Conservation (phyloP, 306 rosid genomes). For the Notholithocarpus densiflorus region DNA sequence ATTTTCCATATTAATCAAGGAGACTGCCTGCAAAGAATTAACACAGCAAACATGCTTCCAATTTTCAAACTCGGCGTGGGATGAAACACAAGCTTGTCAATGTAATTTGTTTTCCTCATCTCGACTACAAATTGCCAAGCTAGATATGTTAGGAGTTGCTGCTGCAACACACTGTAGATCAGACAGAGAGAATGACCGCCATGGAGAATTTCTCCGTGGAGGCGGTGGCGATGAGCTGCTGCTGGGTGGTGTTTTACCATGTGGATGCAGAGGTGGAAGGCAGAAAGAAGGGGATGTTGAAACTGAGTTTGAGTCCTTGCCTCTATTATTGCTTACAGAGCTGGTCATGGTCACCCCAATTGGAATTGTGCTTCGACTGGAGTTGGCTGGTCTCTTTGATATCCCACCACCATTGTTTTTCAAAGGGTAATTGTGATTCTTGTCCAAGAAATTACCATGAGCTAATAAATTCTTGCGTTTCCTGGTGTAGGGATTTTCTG, state of each 20-base stretch:
- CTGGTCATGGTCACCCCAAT: slow-evolving; percentile 28
- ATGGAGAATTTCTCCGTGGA: slow-evolving; percentile 32
- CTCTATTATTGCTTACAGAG: slow-evolving; percentile 17
- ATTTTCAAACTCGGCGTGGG: neutral
- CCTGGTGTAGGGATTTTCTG: slow-evolving; percentile 69
- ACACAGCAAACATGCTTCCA: slow-evolving; percentile 12
- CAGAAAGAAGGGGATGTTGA: slow-evolving; percentile 47
- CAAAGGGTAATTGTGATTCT: slow-evolving; percentile 37
- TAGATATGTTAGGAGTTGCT: slow-evolving; percentile 40
- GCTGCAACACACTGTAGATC: slow-evolving; percentile 51
- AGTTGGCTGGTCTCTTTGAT: slow-evolving; percentile 50
- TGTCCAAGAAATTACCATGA: slow-evolving; percentile 26
- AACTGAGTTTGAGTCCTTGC: slow-evolving; percentile 38
- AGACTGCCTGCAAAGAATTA: slow-evolving; percentile 1
- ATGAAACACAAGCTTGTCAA: slow-evolving; percentile 21
- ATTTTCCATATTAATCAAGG: neutral
- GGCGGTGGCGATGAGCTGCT: slow-evolving; percentile 31
- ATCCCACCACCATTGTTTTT: slow-evolving; percentile 34
- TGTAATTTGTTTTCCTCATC: slow-evolving; percentile 32
- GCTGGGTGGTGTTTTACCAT: slow-evolving; percentile 27
- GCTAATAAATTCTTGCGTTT: slow-evolving; percentile 72
- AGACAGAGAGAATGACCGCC: slow-evolving; percentile 65
- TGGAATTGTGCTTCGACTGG: slow-evolving; percentile 35
- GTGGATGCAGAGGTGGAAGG: slow-evolving; percentile 75
- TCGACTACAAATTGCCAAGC: slow-evolving; percentile 48